Evolutionary conservation across 2,329 filamentous ascomycete genomes (phyloP), one percentile per base, ranked within the genome.

Genomic region (Lasiodiplodia sp.): DNA sequence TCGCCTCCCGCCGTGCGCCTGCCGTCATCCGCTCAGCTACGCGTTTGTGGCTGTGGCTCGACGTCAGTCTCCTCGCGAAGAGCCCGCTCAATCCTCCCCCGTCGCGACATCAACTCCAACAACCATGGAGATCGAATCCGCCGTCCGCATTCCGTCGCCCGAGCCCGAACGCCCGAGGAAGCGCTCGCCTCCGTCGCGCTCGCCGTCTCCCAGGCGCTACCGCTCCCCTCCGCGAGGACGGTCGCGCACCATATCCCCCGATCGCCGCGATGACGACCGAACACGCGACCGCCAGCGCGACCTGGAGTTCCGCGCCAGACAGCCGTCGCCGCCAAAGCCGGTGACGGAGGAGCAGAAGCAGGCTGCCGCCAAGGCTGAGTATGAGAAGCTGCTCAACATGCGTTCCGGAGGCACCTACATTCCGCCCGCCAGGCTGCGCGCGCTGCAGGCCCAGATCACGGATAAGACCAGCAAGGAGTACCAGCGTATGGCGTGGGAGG

Each of bases 401-500:
- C 92, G 96, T 73, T 97, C 94, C 58, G 96, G 96, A 72, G 96
- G 96, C 73, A 97, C 94, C 28, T 99, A 99, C 79, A 97, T 99
- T 70, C 96, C 96, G 23, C 96, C 96, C 0, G 95, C 95, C 65
- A 88, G 93, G 73, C 85, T 99, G 77, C 90, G 94, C 74, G 95
- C 95, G 49, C 87, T 99, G 70, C 96, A 99, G 83, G 93, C 94
- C 66, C 94, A 97, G 81, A 97, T 99, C 80, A 97, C 94, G 71
- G 96, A 99, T 83, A 97, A 97, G 85, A 90, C 88, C 67, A 96
- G 91, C 81, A 96, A 97, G 81, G 96, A 98, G 82, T 98, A 97
- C 78, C 96, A 98, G 86, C 92, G 96, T 75, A 97, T 99, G 93
- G 94, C 94, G 10, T 99, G 96, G 96, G 96, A 99, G 81, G 95